These are phyloP conservation scores for Marvania coccoides DNA, from an alignment of 139 green algal genomes.

Conservation along the genomic window DNA sequence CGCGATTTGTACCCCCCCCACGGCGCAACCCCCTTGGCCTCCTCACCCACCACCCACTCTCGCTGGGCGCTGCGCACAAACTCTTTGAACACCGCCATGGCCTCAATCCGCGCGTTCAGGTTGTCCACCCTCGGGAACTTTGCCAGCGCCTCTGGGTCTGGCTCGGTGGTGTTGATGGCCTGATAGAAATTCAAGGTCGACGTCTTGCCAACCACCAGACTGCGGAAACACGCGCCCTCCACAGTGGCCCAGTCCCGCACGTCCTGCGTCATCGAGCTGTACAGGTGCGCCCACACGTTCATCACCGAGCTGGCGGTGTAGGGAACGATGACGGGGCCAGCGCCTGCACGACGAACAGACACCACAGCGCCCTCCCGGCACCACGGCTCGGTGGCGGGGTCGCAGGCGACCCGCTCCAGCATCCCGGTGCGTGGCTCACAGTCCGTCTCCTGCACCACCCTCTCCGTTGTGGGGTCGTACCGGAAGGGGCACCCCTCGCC, in stretches of 20 bases:
- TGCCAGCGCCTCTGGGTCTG: background rate
- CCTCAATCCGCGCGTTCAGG: background rate
- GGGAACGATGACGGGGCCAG: slow-evolving; percentile 20
- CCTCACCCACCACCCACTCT: slow-evolving; percentile 7
- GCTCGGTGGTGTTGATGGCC: slow-evolving; percentile 6
- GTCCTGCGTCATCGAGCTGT: slow-evolving; percentile 22
- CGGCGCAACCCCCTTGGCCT: background rate
- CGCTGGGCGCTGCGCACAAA: slow-evolving; percentile 24
- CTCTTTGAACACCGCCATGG: slow-evolving; percentile 30
- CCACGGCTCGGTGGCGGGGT: background rate
- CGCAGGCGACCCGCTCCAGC: background rate
- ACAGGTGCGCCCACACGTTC: slow-evolving; percentile 31
- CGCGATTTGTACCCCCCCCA: slow-evolving; percentile 19
- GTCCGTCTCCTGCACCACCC: background rate
- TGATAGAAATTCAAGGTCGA: slow-evolving; percentile 39
- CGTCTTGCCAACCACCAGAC: slow-evolving; percentile 24
- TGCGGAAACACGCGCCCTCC: slow-evolving; percentile 23
- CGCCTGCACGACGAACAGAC: background rate
- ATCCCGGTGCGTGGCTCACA: background rate
- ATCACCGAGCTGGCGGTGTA: slow-evolving; percentile 13
- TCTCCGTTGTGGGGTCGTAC: background rate
- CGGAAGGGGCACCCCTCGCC: slow-evolving; percentile 1
- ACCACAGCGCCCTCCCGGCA: slow-evolving; percentile 8
- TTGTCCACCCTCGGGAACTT: background rate
- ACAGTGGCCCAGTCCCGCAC: slow-evolving; percentile 2